Percentiles rank a stretch among this genome's conserved stretches.
These are phyloP conservation scores for Cytospora paraplurivora DNA, from an alignment of 2,329 filamentous ascomycete species.

Conservation along the genomic window DNA sequence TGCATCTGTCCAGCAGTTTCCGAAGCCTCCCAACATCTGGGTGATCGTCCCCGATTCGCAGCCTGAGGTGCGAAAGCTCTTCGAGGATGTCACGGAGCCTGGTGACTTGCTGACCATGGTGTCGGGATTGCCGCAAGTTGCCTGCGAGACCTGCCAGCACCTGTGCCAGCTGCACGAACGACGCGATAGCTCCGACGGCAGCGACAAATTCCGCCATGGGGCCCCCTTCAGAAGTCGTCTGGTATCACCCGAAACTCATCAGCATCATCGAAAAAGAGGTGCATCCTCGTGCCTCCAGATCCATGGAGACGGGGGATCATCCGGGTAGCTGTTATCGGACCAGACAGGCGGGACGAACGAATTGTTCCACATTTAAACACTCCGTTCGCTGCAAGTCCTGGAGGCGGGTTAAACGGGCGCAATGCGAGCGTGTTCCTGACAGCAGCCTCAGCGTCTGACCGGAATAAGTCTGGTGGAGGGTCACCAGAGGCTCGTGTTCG, in stretches of 20 bases:
- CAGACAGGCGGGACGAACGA: not conserved
- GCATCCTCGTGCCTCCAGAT: slow-evolving; percentile 9
- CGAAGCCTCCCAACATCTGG: slow-evolving; percentile 13
- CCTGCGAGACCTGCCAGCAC: slow-evolving; percentile 3
- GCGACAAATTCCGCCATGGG: slow-evolving; percentile 6
- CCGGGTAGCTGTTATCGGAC: not conserved
- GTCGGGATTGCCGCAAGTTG: slow-evolving; percentile 6
- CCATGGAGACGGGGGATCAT: slow-evolving; percentile 6
- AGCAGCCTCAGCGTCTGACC: too few species aligned
- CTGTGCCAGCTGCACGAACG: slow-evolving; percentile 9
- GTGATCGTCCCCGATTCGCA: slow-evolving; percentile 5
- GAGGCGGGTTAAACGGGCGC: too few species aligned
- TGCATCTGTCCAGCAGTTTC: slow-evolving; percentile 16
- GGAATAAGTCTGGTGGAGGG: not conserved
- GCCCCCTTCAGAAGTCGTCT: not conserved
- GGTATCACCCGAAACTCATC: slow-evolving; percentile 10
- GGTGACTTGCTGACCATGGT: slow-evolving; percentile 11
- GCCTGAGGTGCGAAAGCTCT: slow-evolving; percentile 13
- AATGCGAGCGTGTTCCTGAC: too few species aligned
- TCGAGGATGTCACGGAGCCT: slow-evolving; percentile 15
- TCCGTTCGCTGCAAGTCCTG: not conserved
- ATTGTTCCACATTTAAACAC: not conserved
- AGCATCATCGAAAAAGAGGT: not conserved
- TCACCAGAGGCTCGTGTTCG: slow-evolving; percentile 3
- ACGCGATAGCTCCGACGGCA: slow-evolving; percentile 9